Conservation (phyloP, 2,329 filamentous ascomycete species). For the Aspergillus brasiliensis region DNA sequence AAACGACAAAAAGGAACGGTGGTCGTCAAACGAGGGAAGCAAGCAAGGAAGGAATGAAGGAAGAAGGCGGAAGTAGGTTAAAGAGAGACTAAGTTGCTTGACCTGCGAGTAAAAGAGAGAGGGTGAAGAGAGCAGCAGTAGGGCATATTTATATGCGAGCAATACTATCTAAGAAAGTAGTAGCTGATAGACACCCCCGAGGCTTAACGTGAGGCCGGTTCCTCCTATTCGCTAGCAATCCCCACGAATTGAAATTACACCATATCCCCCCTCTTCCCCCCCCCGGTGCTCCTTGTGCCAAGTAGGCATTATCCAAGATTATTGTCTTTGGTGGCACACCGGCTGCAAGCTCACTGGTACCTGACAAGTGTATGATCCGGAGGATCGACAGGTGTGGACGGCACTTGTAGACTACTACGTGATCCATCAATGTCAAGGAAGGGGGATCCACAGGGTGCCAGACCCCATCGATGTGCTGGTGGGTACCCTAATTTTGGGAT, state of each 20-base stretch:
- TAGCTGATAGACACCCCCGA: no score
- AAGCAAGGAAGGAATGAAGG: background rate
- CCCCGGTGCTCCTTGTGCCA: slow-evolving; percentile 1
- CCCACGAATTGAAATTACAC: no score
- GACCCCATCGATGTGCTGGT: background rate
- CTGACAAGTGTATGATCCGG: background rate
- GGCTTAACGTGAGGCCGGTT: background rate
- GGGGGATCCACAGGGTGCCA: background rate
- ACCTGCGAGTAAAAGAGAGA: background rate
- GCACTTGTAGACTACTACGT: background rate
- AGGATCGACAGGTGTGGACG: background rate
- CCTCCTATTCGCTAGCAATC: background rate
- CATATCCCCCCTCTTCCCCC: background rate
- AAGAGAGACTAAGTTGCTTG: slow-evolving; percentile 4
- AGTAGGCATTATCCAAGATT: slow-evolving; percentile 11
- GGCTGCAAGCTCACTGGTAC: background rate
- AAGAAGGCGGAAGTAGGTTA: background rate
- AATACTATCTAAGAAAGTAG: no score
- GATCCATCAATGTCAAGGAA: background rate
- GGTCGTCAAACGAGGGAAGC: slow-evolving; percentile 14
- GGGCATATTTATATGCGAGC: slow-evolving; percentile 10
- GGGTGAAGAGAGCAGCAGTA: background rate
- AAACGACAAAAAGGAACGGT: slow-evolving; percentile 7
- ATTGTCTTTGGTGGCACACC: slow-evolving; percentile 3
- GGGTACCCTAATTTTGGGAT: no score